Conservation (phyloP, 2,329 filamentous ascomycete species). For the Aspergillus fumigatiaffinis region DNA sequence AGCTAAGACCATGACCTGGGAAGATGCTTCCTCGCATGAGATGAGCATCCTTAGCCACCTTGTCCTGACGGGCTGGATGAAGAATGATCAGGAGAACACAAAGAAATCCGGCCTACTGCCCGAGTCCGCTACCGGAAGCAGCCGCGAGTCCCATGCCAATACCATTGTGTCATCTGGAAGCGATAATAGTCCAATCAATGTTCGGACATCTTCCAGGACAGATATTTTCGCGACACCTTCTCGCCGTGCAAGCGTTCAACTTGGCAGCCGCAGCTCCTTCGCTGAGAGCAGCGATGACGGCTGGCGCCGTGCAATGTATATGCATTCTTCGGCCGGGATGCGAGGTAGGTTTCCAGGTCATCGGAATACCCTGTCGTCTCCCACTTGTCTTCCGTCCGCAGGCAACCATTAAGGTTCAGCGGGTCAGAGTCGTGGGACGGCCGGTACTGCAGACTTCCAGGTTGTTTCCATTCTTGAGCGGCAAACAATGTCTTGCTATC, state of each 20-base stretch:
- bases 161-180: conserved; percentile 2
- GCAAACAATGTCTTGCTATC: background rate
- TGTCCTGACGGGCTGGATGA: conserved; percentile 18
- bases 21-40: conserved; percentile 21
- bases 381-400: conserved; percentile 15
- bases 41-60: conserved; percentile 18
- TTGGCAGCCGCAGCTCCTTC: background rate
- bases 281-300: conserved; percentile 1
- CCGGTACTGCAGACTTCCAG: background rate
- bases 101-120: background rate
- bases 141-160: background rate
- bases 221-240: conserved; percentile 7
- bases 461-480: background rate
- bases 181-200: background rate
- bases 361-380: conserved; percentile 21
- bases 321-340: conserved; percentile 5
- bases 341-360: conserved; percentile 10
- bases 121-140: background rate
- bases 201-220: conserved; percentile 3
- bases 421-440: background rate
- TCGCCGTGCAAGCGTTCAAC: conserved; percentile 13
- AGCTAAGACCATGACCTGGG: conserved; percentile 15
- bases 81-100: conserved; percentile 6
- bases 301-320: conserved; percentile 12
- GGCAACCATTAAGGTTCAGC: background rate